Base-by-base conservation (phyloP, 331 rosid genomes). In the Spiraea crenata region DNA sequence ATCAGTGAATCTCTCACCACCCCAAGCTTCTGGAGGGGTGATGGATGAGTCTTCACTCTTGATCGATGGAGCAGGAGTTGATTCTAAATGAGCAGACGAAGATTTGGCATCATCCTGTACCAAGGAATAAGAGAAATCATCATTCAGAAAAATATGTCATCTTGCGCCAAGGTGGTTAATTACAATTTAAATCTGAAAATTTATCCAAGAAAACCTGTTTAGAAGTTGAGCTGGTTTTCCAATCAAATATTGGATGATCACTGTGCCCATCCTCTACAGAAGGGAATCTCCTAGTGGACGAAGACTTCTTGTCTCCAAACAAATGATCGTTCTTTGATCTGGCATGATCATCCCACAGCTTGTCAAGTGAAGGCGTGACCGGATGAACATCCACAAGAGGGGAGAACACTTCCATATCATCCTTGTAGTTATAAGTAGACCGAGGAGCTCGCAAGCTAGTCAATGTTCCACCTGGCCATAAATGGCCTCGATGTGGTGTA, bases 11-110 rank as follows among this genome's bases (percentile, higher is more conserved):
- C 72, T 87, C 92, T 95, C 99, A 42, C 99, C 98, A 55, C 98
- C 99, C 99, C 99, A 95, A 73, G 96, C 93, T 86, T 95, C 99
- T n/a, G 99, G 98, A 82, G 98, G 99, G 64, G 99, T 95, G 81
- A 91, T 88, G 65, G 99, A 89, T 70, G 91, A 77, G 73, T 85
- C 89, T 73, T 95, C 98, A 61, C 57, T 87, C 79, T 85, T 95
- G 17, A 96, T 80, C 82, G 96, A 80, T 44, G 90, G 86, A 76
- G 88, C 60, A 70, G 96, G 90, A 74, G 89, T 82, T 72, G 96
- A 86, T 55, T 88, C 97, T 82, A 68, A 77, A 25, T 65, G 80
- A 57, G 85, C 85, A 74, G 86, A 77, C 39, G 95, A 83, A 69
- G 96, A 83, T 59, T 68, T 91, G 47, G 82, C 70, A 60, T 89